Conservation (phyloP, 345 rosid genomes). For the Lepidium sativum region DNA sequence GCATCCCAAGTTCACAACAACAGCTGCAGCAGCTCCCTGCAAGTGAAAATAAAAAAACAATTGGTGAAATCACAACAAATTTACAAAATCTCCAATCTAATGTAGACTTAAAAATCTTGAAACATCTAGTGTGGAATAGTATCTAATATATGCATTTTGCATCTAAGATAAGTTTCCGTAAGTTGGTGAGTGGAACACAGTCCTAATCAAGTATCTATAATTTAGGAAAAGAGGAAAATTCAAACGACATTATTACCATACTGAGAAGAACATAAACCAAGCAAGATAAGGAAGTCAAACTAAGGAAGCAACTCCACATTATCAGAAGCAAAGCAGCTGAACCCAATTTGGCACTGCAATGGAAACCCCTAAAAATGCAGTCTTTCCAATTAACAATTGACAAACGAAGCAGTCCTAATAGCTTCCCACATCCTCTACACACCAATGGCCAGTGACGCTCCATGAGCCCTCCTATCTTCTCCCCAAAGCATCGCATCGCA, state of each 20-base stretch:
- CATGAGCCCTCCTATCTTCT: conserved; percentile 42
- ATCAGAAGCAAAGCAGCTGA: conserved; percentile 82
- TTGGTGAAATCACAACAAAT: not conserved
- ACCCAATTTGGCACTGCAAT: conserved; percentile 57
- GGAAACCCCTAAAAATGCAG: conserved; percentile 56
- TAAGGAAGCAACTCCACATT: conserved; percentile 98
- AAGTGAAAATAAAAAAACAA: conserved; percentile 13
- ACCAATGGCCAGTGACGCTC: conserved; percentile 92
- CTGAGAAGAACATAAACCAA: conserved; percentile 69
- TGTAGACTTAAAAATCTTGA: not conserved
- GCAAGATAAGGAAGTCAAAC: conserved; percentile 86
- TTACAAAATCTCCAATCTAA: not conserved
- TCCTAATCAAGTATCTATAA: not conserved
- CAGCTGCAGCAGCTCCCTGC: conserved; percentile 91
- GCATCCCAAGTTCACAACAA: conserved; percentile 72
- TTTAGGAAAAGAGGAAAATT: not conserved
- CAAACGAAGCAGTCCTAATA: conserved; percentile 32
- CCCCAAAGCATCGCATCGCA: conserved; percentile 36
- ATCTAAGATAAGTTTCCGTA: not conserved
- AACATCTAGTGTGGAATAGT: not conserved
- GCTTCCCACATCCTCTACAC: conserved; percentile 52
- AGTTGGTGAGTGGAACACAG: not conserved
- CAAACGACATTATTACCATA: conserved; percentile 43
- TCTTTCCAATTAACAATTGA: conserved; percentile 67
- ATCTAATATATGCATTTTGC: too few species aligned